Conservation (phyloP, 306 rosid genomes). For the Vigna nakashimae region DNA sequence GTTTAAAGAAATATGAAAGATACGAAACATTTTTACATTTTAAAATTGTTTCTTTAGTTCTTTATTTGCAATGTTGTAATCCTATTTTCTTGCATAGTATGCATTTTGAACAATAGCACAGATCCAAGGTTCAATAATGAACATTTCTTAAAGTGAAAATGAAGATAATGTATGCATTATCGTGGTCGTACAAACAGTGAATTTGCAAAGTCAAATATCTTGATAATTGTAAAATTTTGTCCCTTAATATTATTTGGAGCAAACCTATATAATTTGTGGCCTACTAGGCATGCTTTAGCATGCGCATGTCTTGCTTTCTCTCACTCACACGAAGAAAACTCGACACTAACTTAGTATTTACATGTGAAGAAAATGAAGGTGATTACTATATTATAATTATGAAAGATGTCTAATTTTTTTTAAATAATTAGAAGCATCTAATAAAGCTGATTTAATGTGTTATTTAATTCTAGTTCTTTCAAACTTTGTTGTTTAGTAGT, state of each 20-base stretch:
- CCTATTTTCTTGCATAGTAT: not conserved
- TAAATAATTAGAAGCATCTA: not conserved
- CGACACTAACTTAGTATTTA: not conserved
- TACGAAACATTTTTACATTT: not conserved
- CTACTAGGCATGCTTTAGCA: slow-evolving; percentile 16
- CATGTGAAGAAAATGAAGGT: too few species aligned
- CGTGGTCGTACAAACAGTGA: slow-evolving; percentile 18
- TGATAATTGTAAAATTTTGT: slow-evolving; percentile 38
- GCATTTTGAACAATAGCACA: slow-evolving; percentile 27
- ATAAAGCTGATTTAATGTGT: too few species aligned
- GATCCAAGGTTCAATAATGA: slow-evolving; percentile 27
- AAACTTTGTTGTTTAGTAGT: not conserved
- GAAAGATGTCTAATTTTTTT: not conserved
- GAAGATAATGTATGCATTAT: slow-evolving; percentile 7
- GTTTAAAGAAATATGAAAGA: not conserved
- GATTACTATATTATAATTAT: too few species aligned
- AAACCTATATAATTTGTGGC: not conserved
- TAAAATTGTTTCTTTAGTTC: not conserved
- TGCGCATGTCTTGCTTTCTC: not conserved
- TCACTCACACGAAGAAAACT: not conserved
- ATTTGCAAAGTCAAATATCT: slow-evolving; percentile 28
- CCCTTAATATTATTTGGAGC: not conserved
- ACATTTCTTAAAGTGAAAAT: not conserved
- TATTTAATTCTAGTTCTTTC: not conserved
- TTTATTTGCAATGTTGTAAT: slow-evolving; percentile 24